Evolutionary conservation across 2,329 filamentous ascomycete species (phyloP).

Genomic region (Dichotomopilus funicola): DNA sequence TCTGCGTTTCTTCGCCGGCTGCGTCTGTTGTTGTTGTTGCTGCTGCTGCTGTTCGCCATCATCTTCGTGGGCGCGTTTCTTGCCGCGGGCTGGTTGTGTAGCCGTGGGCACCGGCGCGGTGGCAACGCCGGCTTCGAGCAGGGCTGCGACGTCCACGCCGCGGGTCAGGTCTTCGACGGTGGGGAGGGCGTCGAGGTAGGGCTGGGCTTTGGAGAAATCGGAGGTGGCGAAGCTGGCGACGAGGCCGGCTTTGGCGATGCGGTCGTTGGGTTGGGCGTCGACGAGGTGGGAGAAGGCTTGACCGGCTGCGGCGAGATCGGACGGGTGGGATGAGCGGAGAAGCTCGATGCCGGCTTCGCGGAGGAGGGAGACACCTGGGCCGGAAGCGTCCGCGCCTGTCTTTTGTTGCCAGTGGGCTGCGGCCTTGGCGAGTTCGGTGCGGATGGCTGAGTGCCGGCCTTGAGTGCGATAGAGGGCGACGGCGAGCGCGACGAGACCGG

Average conservation of each 20-base stretch:
- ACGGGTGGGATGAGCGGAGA: slow-evolving; percentile 62
- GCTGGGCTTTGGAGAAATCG: slow-evolving; percentile 49
- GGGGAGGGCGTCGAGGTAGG: slow-evolving; percentile 52
- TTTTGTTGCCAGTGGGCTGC: slow-evolving; percentile 73
- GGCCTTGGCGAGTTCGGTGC: slow-evolving; percentile 68
- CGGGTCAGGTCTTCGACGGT: slow-evolving; percentile 55
- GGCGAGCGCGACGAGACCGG: slow-evolving; percentile 73
- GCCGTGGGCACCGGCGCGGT: slow-evolving; percentile 34
- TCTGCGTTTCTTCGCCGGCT: slow-evolving; percentile 47
- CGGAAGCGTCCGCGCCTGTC: slow-evolving; percentile 15
- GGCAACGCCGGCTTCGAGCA: slow-evolving; percentile 62
- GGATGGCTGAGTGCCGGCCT: slow-evolving; percentile 65
- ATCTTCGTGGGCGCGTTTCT: slow-evolving; percentile 40
- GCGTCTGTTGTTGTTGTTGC: slow-evolving; percentile 30
- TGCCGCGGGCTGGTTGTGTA: slow-evolving; percentile 29
- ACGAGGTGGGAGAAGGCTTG: slow-evolving; percentile 73
- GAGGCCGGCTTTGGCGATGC: slow-evolving; percentile 70
- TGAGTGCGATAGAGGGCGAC: slow-evolving; percentile 74
- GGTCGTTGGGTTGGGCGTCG: slow-evolving; percentile 58
- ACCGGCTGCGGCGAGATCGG: slow-evolving; percentile 64
- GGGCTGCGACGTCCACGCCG: slow-evolving; percentile 52
- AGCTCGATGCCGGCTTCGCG: slow-evolving; percentile 78
- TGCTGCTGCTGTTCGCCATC: slow-evolving; percentile 32
- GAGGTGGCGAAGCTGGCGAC: slow-evolving; percentile 70
- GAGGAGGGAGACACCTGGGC: slow-evolving; percentile 55